A percentile compares a stretch with the other conserved stretches of the same genome.
Conservation (phyloP, 1,139 yeast genomes). For the Blastobotrys raffinosifermentans region DNA sequence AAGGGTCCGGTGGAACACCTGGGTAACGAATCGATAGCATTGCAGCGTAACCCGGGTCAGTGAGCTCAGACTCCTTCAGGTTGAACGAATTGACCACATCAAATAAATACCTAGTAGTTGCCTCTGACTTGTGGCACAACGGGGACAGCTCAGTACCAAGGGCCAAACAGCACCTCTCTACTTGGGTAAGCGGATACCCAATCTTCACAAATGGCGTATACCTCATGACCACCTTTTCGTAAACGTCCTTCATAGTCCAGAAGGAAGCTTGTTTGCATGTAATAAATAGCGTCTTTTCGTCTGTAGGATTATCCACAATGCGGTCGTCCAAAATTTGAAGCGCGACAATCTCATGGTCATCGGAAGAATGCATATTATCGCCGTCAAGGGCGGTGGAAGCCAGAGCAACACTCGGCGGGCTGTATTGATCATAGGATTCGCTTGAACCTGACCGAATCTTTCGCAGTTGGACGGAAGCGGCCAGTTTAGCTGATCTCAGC, state of each 20-base stretch:
- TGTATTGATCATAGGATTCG: too few relatives aligned
- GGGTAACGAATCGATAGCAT: too few relatives aligned
- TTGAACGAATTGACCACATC: constrained; percentile 15
- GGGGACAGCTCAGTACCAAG: constrained; percentile 16
- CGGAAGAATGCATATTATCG: constrained; percentile 2
- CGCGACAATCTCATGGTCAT: neutral
- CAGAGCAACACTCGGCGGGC: constrained; percentile 1
- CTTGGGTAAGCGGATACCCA: constrained; percentile 4
- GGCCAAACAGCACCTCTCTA: constrained; percentile 15
- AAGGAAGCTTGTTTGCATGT: too few relatives aligned
- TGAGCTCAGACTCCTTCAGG: constrained; percentile 13
- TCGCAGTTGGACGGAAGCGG: constrained; percentile 12
- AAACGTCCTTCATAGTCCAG: too few relatives aligned
- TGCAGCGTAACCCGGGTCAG: too few relatives aligned
- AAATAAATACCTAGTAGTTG: constrained; percentile 12
- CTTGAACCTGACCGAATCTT: too few relatives aligned
- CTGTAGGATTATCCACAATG: too few relatives aligned
- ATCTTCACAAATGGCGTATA: constrained; percentile 17
- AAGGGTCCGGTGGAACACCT: too few relatives aligned
- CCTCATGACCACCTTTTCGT: constrained; percentile 14
- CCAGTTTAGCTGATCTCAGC: constrained; percentile 17
- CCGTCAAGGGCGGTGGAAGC: constrained; percentile 1
- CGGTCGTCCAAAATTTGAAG: neutral
- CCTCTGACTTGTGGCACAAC: constrained; percentile 13
- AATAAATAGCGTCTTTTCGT: too few relatives aligned